phyloP scores from a whole-genome alignment of 202 grass and related monocot genomes.

The Carex sylvatica region DNA sequence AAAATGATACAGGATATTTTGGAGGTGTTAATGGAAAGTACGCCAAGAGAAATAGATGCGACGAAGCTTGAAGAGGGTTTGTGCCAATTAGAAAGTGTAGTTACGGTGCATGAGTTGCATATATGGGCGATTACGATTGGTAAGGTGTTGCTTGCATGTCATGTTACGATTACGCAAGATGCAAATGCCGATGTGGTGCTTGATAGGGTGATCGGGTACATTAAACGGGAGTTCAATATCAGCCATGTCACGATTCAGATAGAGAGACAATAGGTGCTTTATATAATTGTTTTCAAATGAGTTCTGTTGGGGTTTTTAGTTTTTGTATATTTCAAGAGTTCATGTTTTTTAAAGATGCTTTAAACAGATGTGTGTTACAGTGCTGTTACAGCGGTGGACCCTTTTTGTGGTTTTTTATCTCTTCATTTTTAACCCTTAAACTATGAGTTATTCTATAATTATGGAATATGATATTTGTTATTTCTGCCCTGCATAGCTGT shows the following conservation, averaged over 20 bases:
- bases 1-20: slow-evolving; percentile 42
- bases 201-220: slow-evolving; percentile 34
- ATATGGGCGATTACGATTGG: slow-evolving; percentile 50
- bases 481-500: too few species aligned
- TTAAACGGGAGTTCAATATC: slow-evolving; percentile 44
- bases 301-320: slow-evolving; percentile 6
- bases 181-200: slow-evolving; percentile 42
- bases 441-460: background rate
- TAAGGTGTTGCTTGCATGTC: slow-evolving; percentile 47
- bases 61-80: slow-evolving; percentile 38
- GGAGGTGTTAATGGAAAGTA: slow-evolving; percentile 48
- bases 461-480: background rate
- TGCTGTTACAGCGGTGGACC: background rate
- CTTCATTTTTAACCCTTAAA: background rate
- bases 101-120: slow-evolving; percentile 41
- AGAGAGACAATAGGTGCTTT: slow-evolving; percentile 29
- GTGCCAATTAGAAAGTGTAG: slow-evolving; percentile 36
- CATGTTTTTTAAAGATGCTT: background rate
- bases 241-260: slow-evolving; percentile 49
- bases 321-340: background rate
- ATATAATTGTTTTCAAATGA: background rate
- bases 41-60: slow-evolving; percentile 38
- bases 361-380: background rate
- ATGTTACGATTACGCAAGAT: slow-evolving; percentile 29
- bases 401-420: background rate